Percentiles rank a stretch among this genome's conserved stretches.
Conservation (phyloP, 495 filamentous ascomycete genomes). For the Xylaria intraflava region DNA sequence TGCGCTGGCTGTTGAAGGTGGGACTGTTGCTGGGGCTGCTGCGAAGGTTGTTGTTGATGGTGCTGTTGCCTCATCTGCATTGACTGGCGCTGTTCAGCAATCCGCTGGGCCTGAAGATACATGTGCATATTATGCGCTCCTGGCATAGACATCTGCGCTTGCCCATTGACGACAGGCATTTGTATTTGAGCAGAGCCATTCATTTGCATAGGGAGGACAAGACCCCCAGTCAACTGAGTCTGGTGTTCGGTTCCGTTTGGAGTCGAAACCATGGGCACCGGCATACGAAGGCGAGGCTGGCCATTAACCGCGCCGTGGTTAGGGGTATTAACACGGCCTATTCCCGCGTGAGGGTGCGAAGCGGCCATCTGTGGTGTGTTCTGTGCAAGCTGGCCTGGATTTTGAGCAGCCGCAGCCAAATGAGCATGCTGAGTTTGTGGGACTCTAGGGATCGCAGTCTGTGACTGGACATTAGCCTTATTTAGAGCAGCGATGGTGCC, state of each 20-base stretch:
- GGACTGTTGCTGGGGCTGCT: conserved; percentile 26
- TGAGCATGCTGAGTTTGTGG: conserved; percentile 36
- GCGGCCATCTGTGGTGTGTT: conserved; percentile 34
- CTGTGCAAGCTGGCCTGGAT: conserved; percentile 27
- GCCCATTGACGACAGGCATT: conserved; percentile 54
- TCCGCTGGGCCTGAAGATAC: conserved; percentile 52
- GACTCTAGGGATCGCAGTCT: conserved; percentile 31
- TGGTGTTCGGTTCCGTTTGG: conserved; percentile 35
- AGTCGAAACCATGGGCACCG: conserved; percentile 37
- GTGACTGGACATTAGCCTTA: conserved; percentile 19
- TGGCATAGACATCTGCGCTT: conserved; percentile 57
- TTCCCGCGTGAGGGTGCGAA: conserved; percentile 30
- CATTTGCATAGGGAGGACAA: conserved; percentile 54
- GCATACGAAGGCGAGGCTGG: conserved; percentile 34
- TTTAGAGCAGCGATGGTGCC: conserved; percentile 7
- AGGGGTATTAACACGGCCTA: conserved; percentile 30
- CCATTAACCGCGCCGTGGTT: conserved; percentile 31
- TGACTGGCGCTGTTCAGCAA: conserved; percentile 53
- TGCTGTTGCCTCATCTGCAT: conserved; percentile 46
- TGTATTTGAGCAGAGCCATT: conserved; percentile 70
- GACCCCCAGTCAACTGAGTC: conserved; percentile 39
- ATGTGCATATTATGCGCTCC: conserved; percentile 54
- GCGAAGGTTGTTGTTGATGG: conserved; percentile 31
- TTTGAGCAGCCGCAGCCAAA: conserved; percentile 26
- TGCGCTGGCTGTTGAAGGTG: conserved; percentile 24